Base-by-base conservation (phyloP, 140 eudicot genomes). In the Bidens hawaiensis region DNA sequence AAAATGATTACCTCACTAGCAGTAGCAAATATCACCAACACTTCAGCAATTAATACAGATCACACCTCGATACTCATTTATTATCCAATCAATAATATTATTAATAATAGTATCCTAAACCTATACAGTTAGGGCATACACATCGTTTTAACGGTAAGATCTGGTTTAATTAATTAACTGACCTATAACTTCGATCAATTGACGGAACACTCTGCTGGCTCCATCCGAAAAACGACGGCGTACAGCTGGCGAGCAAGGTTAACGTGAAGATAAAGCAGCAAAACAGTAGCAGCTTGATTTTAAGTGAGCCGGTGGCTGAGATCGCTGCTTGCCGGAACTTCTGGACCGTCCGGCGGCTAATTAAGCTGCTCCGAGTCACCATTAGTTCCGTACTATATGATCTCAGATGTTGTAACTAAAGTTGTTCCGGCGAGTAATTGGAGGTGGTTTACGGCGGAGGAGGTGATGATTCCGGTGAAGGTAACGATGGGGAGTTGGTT, bases 201-300 rank as follows among this genome's bases (percentile, higher is more conserved):
- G 65, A 53, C 12, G 82, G 73, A 24, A 72, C 23, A 38, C 31
- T 24, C 46, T 65, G 58, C 40, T 75, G 76, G 11, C 65, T 74
- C 90, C 90, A 86, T 19, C 82, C 84, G 38, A 75, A 11, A 76
- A 75, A 77, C 73, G 95, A 76, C 43, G 85, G 65, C 60, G 82
- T 64, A 1, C 86, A 76, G 63, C 72, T 74, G 0, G 73, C 69
- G 45, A 90, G 79, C 51, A 77, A 79, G 46, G 80, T 53, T 4
- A 90, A 24, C 13, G 81, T 57, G 58, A 90, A 68, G 16, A 82
- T 6, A 6, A 80, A 64, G 57, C 80, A 81, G 45, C 81, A 69
- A 14, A 78, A 67, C 6, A 90, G 79, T 67, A 90, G 41, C 24
- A 86, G 43, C 78, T 81, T 82, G 73, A 90, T 78, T 85, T 61